Base-by-base conservation (phyloP, 805 yeast species). In the Metschnikowia peoriensis region DNA sequence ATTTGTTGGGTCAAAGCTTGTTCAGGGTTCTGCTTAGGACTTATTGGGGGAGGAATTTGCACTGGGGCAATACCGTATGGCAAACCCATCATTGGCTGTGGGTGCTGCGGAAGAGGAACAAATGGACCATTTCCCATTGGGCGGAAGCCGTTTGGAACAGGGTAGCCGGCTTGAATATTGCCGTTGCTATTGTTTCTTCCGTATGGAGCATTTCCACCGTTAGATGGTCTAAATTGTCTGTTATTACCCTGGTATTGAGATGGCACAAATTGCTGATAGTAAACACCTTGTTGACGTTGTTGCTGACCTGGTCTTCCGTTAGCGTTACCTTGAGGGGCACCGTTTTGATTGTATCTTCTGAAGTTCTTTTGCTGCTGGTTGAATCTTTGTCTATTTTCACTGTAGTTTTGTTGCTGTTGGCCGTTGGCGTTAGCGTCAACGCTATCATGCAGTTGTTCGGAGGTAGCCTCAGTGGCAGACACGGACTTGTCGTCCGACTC, bases 1-100 rank as follows among this genome's bases (percentile, higher is more conserved):
- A 93, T 75, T 76, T 92, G 98, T 53, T 72, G 68, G 57, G 62
- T 67, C 60, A 75, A 75, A 38, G 79, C 79, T 57, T 69, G 69
- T 53, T 66, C 68, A 32, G 78, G 79, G 53, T 73, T 74, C 60
- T 75, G 78, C 60, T 75, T 72, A 17, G 78, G 78, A 44, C 77
- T 72, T 56, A 75, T 75, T 49, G 79, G 78, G 27, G 79, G 79
- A 16, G 79, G 78, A 28, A 73, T 70, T 51, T 66, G 71, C 34
- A 59, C 57, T n/a, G 63, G 63, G 41, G 57, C 44, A 27, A 60
- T 53, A 22, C 56, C 60, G 35, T 41, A 59, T 7, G 61, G 62
- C 46, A 59, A 48, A 9, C 58, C 60, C 58, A 57, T 56, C 56
- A 57, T 49, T 15, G 62, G 63, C 51, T 60, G 68, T 45, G 70